A percentile compares a stretch with the other conserved stretches of the same genome.
Evolutionary conservation across 768 basidiomycete genomes (phyloP).

Genomic region (Leccinum olivaceopallidum): DNA sequence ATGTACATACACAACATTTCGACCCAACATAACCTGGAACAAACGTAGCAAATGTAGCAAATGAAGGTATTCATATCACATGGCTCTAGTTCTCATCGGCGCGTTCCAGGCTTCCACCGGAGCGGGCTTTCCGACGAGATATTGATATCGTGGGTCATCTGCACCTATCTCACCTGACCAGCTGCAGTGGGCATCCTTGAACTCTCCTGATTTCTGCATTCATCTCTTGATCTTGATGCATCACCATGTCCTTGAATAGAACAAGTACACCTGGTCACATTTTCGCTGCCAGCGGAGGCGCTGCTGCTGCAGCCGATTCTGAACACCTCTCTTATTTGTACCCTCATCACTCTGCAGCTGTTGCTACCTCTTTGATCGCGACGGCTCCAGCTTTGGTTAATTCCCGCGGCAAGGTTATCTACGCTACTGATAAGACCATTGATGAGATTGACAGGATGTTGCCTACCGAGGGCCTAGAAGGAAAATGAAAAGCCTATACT

Average conservation of each 20-base stretch:
- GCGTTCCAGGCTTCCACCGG: background rate
- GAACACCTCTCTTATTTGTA: slow-evolving; percentile 34
- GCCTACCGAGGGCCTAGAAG: slow-evolving; percentile 32
- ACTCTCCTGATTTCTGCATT: background rate
- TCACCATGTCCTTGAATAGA: background rate
- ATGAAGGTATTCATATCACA: background rate
- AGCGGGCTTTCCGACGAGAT: slow-evolving; percentile 1
- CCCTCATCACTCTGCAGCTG: slow-evolving; percentile 41
- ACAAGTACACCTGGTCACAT: slow-evolving; percentile 28
- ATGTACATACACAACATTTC: background rate
- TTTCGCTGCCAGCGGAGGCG: slow-evolving; percentile 28
- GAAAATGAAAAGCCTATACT: slow-evolving; percentile 26
- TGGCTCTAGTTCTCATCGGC: background rate
- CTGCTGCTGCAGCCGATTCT: slow-evolving; percentile 5
- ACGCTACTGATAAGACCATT: slow-evolving; percentile 55
- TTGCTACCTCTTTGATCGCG: slow-evolving; percentile 44
- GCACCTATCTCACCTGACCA: background rate
- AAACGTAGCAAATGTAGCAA: background rate
- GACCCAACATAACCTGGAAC: background rate
- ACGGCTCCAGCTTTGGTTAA: slow-evolving; percentile 47
- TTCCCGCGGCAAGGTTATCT: slow-evolving; percentile 51
- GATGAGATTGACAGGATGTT: slow-evolving; percentile 42
- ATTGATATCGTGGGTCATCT: background rate
- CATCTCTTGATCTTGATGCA: background rate
- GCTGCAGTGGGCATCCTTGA: background rate